These are phyloP conservation scores for Boletus rex-veris DNA, from an alignment of 768 basidiomycete genomes.

Conservation along the genomic window DNA sequence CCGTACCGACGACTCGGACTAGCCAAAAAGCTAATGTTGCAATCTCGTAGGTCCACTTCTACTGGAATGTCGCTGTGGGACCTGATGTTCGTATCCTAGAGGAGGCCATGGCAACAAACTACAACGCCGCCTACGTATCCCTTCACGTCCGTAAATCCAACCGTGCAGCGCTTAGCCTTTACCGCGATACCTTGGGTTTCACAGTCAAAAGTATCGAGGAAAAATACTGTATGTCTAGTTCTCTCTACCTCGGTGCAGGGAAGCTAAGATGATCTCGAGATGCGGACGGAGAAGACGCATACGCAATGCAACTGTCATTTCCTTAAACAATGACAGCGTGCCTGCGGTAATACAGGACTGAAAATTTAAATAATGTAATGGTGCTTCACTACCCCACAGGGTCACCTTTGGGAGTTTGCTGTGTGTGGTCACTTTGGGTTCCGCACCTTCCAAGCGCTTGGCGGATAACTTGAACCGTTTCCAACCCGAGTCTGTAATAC, in stretches of 20 bases:
- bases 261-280: slow-evolving; percentile 45
- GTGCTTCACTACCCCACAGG: slow-evolving; percentile 1
- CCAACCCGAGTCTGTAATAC: slow-evolving; percentile 81
- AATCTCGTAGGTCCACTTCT: slow-evolving; percentile 65
- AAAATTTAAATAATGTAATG: slow-evolving; percentile 9
- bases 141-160: slow-evolving; percentile 96
- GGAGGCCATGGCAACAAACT: slow-evolving; percentile 87
- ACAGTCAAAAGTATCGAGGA: slow-evolving; percentile 81
- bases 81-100: slow-evolving; percentile 44
- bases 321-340: slow-evolving; percentile 23
- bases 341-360: background rate
- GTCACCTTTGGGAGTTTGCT: background rate
- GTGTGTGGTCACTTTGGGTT: background rate
- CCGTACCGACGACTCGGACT: slow-evolving; percentile 88
- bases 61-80: background rate
- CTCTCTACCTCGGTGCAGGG: background rate
- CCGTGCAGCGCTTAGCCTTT: slow-evolving; percentile 83
- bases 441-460: slow-evolving; percentile 42
- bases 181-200: slow-evolving; percentile 88
- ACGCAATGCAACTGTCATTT: slow-evolving; percentile 78
- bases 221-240: slow-evolving; percentile 75
- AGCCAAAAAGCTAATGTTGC: slow-evolving; percentile 91
- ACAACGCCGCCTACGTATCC: slow-evolving; percentile 79
- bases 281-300: slow-evolving; percentile 94
- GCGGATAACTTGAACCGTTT: slow-evolving; percentile 57